Base-by-base conservation (phyloP, 176 grass and related monocot species). In the Avena insularis region DNA sequence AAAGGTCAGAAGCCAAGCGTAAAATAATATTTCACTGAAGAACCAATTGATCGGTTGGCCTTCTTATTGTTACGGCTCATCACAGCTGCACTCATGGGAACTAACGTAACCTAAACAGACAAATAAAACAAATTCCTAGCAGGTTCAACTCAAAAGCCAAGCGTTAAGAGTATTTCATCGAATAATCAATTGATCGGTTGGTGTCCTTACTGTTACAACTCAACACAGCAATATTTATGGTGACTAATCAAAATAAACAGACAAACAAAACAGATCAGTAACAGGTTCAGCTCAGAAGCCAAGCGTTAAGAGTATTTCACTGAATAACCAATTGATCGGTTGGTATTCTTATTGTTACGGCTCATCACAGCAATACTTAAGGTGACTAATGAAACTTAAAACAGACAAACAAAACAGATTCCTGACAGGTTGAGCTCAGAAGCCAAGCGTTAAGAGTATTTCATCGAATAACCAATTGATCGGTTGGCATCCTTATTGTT, bases 1-100 rank as follows among this genome's bases (percentile, higher is more conserved):
- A 20, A 20, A 62, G 78, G 89, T 94, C 92, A 97, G 92, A 97
- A 97, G 95, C 92, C 92, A 94, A 97, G 90, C 90, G 88, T 90
- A 88, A 90, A 91, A 4, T 1, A 71, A 82, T 84, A 94, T 89
- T 91, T 90, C 95, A 92, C 27, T 0, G 87, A 87, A 93, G 83
- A 87, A 56, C 92, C 89, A 91, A 70, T 83, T 81, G 77, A 81
- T 69, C 71, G 19, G 54, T 80, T 77, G 87, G 83, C 4, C 50
- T 71, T 75, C 92, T 93, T 87, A 83, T 19, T 87, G 25, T 97
- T 91, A 95, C 66, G 86, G 87, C 70, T 97, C 91, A 95, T 95
- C 95, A 95, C 54, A 89, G 90, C 86, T 80, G 33, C 31, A 56
- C 45, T 12, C 57, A 1, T 14, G 57, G 38, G 9, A 1, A 66